Base-by-base conservation (phyloP, 1,284 basidiomycete species). In the Rhodotorula sp. region DNA sequence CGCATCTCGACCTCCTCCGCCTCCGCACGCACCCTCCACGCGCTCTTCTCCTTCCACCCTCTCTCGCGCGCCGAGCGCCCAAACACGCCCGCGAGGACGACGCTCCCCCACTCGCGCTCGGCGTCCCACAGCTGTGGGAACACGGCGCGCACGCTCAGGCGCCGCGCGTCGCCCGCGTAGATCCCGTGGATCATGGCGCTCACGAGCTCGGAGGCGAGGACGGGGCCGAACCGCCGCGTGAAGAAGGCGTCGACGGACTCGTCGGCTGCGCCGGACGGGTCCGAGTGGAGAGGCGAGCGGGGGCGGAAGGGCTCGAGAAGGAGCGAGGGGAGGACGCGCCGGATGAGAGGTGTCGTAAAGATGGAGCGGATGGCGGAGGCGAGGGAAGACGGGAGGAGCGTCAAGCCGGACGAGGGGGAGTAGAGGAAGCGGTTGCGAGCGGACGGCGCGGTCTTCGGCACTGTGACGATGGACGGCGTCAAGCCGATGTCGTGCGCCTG, bases 121-220 rank as follows among this genome's bases (percentile, higher is more conserved):
- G 0, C 88, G 84, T 42, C 89, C 86, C 74, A 90, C 25, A 97
- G 77, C 7, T 84, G 83, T 0, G 91, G 89, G 78, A 97, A 91
- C 1, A 92, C 86, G 7, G 91, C 86, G 3, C 89, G 86, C 0
- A 93, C 84, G 73, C 92, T 93, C 14, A 98, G 82, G 49, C 83
- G 78, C 1, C 90, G 83, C 5, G 92, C 87, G 78, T 96, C 93
- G 0, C 92, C 88, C 1, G 93, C 93, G 80, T 97, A 97, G 71
- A 99, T 91, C 0, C 95, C 96, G 78, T 97, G 95, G 1, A 94
- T 87, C 73, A 97, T 84, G 0, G 94, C 91, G 67, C 90, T 92
- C 5, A 91, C 89, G 62, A 97, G 86, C 7, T 86, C 86, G 16
- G 88, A 85, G 0, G 93, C 91, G 67, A 95, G 87, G 1, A 84